Conservation (phyloP, 1,284 basidiomycete genomes). For the Pseudozyma tsukubaensis region DNA sequence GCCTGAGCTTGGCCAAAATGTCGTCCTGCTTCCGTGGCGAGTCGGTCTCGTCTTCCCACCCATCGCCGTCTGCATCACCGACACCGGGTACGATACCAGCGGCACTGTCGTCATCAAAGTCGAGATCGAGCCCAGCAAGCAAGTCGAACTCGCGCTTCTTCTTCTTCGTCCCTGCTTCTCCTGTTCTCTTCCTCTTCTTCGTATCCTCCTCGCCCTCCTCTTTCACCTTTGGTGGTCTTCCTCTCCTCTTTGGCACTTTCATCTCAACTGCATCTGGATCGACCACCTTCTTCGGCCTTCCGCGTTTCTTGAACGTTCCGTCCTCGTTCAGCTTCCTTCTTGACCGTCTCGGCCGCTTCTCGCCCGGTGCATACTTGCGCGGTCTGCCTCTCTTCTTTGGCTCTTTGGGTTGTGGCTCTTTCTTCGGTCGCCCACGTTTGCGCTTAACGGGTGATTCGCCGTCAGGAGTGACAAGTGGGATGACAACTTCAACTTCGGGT, state of each 20-base stretch:
- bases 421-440: slow-evolving; percentile 37
- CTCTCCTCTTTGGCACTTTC: slow-evolving; percentile 42
- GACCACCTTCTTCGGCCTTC: slow-evolving; percentile 39
- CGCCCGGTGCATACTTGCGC: slow-evolving; percentile 37
- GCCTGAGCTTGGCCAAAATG: slow-evolving; percentile 38
- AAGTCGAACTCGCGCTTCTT: slow-evolving; percentile 44
- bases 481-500: slow-evolving; percentile 26
- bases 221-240: slow-evolving; percentile 30
- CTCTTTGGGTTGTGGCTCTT: slow-evolving; percentile 18
- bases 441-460: slow-evolving; percentile 15
- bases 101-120: slow-evolving; percentile 28
- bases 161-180: slow-evolving; percentile 8
- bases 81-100: slow-evolving; percentile 23
- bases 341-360: slow-evolving; percentile 23
- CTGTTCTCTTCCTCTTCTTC: not conserved
- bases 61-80: slow-evolving; percentile 27
- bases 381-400: slow-evolving; percentile 49
- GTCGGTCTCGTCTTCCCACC: slow-evolving; percentile 22
- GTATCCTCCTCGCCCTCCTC: slow-evolving; percentile 12
- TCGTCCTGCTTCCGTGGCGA: slow-evolving; percentile 36
- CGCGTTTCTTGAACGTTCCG: slow-evolving; percentile 35
- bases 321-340: slow-evolving; percentile 43
- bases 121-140: slow-evolving; percentile 37
- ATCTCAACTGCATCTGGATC: slow-evolving; percentile 36
- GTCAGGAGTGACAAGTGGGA: slow-evolving; percentile 16